Evolutionary conservation across 805 yeast genomes (phyloP), one percentile per base, ranked within the genome.

Genomic region (Metschnikowia gelsemii): DNA sequence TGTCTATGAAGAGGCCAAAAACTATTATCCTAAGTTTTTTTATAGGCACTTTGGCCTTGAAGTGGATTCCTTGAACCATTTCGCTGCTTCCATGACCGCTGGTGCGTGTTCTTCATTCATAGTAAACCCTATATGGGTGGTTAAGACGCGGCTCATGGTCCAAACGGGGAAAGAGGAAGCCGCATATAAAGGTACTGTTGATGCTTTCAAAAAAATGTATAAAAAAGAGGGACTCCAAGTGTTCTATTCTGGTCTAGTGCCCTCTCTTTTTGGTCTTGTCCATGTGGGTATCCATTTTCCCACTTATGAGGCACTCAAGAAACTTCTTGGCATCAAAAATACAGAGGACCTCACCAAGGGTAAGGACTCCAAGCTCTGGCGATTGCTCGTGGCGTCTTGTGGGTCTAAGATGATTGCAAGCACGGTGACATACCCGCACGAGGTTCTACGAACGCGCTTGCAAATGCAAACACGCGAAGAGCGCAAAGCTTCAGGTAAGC

Each of bases 221-320:
- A 61, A 61, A 42, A 75, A 79, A 42, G 99, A 91, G 61, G 99
- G 99, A 5, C 11, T 84, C 1, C 61, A 70, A 37, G 88, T 88
- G 12, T 87, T 91, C 54, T 93, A 93, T 63, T 78, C 91, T 32
- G 99, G 99, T 1, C 69, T 91, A 20, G 77, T 88, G 8, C 96
- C 98, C 1, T 90, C 97, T 0, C 70, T 91, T 43, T 78, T 91
- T 54, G 99, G 99, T 0, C 72, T 91, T 23, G 70, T 87, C 29
- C 98, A 91, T 61, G 98, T 91, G 32, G 98, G 97, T 1, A 85
- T 91, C 38, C 98, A 91, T 63, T 91, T 91, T 72, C 98, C 98
- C 22, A 79, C 89, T 8, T 91, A 91, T 61, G 99, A 91, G 57
- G 73, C 79, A 52, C 69, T 91, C 49, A 91, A 91, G 58, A 47